Conservation (phyloP, 2,329 filamentous ascomycete species). For the Amylocarpus encephaloides region DNA sequence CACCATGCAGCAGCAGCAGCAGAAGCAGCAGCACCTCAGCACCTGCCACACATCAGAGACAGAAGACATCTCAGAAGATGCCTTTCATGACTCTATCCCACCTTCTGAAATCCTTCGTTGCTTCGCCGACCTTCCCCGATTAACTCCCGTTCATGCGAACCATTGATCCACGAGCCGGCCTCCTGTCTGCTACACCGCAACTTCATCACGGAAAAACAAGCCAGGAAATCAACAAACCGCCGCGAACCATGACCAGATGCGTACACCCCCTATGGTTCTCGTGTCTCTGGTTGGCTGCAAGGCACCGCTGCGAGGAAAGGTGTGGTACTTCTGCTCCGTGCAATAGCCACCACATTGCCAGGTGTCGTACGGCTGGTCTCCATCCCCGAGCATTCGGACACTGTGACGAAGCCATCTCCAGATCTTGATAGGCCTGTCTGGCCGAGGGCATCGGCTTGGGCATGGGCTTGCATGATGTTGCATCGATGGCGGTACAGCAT, state of each 20-base stretch:
- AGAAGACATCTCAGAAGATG: not conserved
- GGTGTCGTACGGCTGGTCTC: not conserved
- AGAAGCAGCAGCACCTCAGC: no score
- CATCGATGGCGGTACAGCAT: not conserved
- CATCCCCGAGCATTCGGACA: not conserved
- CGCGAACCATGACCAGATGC: slow-evolving; percentile 18
- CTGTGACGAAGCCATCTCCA: not conserved
- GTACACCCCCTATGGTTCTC: slow-evolving; percentile 11
- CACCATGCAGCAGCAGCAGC: no score
- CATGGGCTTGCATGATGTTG: not conserved
- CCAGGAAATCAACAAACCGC: slow-evolving; percentile 17
- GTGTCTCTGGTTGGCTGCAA: slow-evolving; percentile 7
- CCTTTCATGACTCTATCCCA: no score
- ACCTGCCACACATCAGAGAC: not conserved
- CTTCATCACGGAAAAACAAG: slow-evolving; percentile 5
- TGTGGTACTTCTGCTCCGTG: not conserved
- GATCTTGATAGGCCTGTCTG: not conserved
- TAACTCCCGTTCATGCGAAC: not conserved
- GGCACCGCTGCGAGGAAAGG: not conserved
- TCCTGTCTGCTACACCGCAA: slow-evolving; percentile 22
- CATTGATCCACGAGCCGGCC: not conserved
- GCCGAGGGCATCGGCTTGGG: not conserved
- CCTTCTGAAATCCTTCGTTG: no score
- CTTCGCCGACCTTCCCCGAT: no score
- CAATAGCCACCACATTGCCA: not conserved